Evolutionary conservation across 2,329 filamentous ascomycete species (phyloP).

Genomic region (Botrytis sinoallii): DNA sequence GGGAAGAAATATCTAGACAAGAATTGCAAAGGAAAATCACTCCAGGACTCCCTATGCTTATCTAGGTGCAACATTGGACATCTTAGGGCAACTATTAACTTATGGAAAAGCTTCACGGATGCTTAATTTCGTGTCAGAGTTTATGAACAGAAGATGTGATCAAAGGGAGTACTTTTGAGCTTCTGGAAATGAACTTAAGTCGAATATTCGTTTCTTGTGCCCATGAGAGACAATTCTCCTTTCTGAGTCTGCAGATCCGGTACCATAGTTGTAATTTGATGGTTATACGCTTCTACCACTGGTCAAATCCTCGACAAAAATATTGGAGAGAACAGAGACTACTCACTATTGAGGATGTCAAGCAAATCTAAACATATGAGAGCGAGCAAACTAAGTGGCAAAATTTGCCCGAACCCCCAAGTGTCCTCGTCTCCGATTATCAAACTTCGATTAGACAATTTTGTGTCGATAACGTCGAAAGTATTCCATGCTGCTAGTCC

Average conservation of each 20-base stretch:
- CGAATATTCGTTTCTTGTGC: background rate
- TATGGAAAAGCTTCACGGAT: background rate
- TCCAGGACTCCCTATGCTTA: background rate
- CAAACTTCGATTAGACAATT: constrained; percentile 20
- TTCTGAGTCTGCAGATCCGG: background rate
- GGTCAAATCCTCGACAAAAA: background rate
- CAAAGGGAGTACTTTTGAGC: background rate
- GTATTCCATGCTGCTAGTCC: constrained; percentile 22
- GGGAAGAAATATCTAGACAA: background rate
- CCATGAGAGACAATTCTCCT: background rate
- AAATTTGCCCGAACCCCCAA: constrained; percentile 25
- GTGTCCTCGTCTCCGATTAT: constrained; percentile 19
- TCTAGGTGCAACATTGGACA: background rate
- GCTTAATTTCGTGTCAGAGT: background rate
- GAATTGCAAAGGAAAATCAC: background rate
- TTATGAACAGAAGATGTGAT: background rate
- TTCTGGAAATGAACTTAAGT: background rate
- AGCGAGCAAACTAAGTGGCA: constrained; percentile 21
- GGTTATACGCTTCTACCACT: constrained; percentile 12
- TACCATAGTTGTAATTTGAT: background rate
- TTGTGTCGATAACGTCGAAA: constrained; percentile 22
- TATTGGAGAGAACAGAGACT: background rate
- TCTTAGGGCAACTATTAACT: background rate
- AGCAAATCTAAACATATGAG: constrained; percentile 21
- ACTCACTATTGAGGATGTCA: constrained; percentile 22